phyloP scores from a whole-genome alignment of 805 yeast species.

The Pichia cephalocereana region DNA sequence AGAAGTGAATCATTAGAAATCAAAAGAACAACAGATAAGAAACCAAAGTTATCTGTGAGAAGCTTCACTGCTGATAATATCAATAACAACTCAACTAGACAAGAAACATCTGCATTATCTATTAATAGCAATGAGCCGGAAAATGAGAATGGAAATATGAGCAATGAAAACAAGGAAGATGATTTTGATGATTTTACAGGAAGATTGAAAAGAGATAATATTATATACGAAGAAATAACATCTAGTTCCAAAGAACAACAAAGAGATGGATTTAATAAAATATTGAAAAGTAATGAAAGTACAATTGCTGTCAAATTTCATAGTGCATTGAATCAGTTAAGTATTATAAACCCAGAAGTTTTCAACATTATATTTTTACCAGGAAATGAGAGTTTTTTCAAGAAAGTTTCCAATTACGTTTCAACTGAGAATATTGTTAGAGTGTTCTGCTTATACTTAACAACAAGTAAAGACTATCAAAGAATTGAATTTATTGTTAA shows the following conservation, averaged over 20 bases:
- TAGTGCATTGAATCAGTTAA: conserved; percentile 17
- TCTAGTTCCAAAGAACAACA: conserved; percentile 17
- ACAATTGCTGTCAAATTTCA: conserved; percentile 15
- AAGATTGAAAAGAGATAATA: conserved; percentile 13
- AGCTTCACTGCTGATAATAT: background rate
- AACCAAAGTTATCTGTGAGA: conserved; percentile 8
- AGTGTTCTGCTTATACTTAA: conserved; percentile 15
- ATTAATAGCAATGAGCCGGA: background rate
- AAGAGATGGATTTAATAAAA: conserved; percentile 13
- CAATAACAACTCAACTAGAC: background rate
- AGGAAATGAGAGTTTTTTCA: conserved; percentile 7
- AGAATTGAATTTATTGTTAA: conserved; percentile 7
- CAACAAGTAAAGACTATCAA: conserved; percentile 1
- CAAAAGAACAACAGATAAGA: conserved; percentile 7
- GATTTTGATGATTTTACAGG: conserved; percentile 16
- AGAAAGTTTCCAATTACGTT: conserved; percentile 11
- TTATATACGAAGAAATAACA: conserved; percentile 17
- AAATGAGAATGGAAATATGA: background rate
- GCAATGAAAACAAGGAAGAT: background rate
- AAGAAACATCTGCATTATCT: background rate
- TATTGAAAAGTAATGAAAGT: conserved; percentile 6
- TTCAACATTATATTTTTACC: conserved; percentile 14
- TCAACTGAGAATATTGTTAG: conserved; percentile 23
- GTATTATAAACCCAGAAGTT: conserved; percentile 16
- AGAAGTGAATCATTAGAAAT: conserved; percentile 1